These are phyloP conservation scores for Sporothrix humicola DNA, from an alignment of 2,329 filamentous ascomycete species.

Conservation along the genomic window DNA sequence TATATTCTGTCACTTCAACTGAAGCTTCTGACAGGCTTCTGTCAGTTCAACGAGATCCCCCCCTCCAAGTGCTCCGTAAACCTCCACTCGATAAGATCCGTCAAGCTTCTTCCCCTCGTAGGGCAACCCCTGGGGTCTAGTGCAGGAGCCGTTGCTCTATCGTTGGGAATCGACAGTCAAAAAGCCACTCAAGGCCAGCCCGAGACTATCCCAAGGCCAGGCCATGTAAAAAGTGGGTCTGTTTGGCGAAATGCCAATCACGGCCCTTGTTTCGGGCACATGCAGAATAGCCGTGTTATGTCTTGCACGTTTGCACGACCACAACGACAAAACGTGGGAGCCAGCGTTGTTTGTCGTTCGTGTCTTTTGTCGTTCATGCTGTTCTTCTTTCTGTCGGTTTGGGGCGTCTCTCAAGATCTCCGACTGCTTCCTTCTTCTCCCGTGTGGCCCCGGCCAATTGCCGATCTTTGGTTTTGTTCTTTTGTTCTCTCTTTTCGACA, in stretches of 20 bases:
- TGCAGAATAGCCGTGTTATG: slow-evolving; percentile 27
- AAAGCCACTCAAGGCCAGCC: no score
- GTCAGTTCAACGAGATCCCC: no score
- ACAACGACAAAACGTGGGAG: slow-evolving; percentile 23
- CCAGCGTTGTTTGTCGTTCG: background rate
- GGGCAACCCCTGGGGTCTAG: background rate
- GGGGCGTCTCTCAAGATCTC: background rate
- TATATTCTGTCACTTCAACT: background rate
- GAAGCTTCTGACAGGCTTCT: no score
- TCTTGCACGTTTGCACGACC: slow-evolving; percentile 24
- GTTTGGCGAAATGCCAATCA: slow-evolving; percentile 17
- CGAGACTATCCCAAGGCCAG: background rate
- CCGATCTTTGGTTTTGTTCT: slow-evolving; percentile 13
- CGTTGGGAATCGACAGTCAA: no score
- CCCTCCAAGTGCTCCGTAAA: background rate
- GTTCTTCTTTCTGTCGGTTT: background rate
- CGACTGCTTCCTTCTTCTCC: slow-evolving; percentile 17
- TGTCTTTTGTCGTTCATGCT: background rate
- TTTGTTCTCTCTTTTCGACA: background rate
- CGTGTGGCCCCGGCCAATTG: slow-evolving; percentile 1
- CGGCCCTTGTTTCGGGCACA: slow-evolving; percentile 28
- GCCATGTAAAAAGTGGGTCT: slow-evolving; percentile 23
- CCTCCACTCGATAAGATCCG: slow-evolving; percentile 13
- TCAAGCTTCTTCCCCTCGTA: background rate
- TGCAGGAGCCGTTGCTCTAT: no score